Base-by-base conservation (phyloP, 192 early-diverging fungal species). In the Lobulomyces angularis region DNA sequence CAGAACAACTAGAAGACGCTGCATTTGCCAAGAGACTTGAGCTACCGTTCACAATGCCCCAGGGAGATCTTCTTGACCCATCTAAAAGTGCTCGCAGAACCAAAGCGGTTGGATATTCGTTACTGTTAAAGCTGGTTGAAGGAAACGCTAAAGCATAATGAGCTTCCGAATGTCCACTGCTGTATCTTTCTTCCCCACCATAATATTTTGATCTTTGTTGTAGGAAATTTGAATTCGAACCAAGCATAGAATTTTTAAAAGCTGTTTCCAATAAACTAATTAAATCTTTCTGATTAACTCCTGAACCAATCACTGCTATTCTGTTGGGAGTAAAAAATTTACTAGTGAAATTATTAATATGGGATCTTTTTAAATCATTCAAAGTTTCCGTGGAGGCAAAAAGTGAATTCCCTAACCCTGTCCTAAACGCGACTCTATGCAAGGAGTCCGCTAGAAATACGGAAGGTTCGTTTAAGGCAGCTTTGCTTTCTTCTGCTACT, bases 321-420 rank as follows among this genome's bases (percentile, higher is more conserved):
- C 81, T 79, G 41, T 73, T 68, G 27, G 74, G 56, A 30, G 71
- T 75, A 59, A 91, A 79, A 38, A 79, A 63, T 33, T 71, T 53
- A 35, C 64, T 45, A 35, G 86, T 82, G 61, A 80, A 93, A 37
- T 65, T 63, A 50, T 72, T 74, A 50, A 97, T 66, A 24, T 77
- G 64, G 31, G 77, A 70, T 31, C 72, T 69, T 30, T 64, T 80
- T 16, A 65, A 44, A 36, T 74, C 56, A 11, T 80, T 67, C 44
- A 78, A 54, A 43, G 64, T 49, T 20, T 65, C 69, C n/a, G 73
- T 50, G 42, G 69, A 58, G 24, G 85, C 86, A 62, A 81, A 92
- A 30, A 98, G 68, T 32, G 88, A 79, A 84, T 93, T 91, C 38
- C 94, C 94, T 50, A 98, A 79, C 9, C 94, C 94, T 48, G 56